phyloP scores from a whole-genome alignment of 2,329 filamentous ascomycete genomes.

The Lasiodiplodia hormozganensis region DNA sequence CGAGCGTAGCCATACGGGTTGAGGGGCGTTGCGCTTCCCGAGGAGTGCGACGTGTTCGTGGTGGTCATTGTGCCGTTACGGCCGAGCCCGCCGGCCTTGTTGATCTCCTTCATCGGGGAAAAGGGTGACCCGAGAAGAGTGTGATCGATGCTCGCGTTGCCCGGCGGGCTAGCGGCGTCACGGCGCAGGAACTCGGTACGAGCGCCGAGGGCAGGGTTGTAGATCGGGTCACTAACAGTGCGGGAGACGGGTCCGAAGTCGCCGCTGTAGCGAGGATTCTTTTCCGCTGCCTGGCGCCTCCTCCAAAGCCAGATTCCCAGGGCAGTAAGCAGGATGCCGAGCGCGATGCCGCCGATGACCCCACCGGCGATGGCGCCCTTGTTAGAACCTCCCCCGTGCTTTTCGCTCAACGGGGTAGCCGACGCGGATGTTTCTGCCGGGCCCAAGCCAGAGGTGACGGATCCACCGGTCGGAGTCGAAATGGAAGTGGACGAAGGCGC shows the following conservation, averaged over 20 bases:
- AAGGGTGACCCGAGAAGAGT: conserved; percentile 39
- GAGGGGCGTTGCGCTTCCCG: conserved; percentile 17
- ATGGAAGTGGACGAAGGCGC: conserved; percentile 22
- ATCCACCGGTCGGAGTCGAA: conserved; percentile 15
- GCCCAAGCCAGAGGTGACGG: conserved; percentile 8
- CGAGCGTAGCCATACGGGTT: conserved; percentile 21
- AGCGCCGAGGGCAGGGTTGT: conserved; percentile 43
- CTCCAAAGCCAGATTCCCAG: conserved; percentile 44
- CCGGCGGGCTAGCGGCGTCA: conserved; percentile 38
- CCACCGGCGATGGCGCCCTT: conserved; percentile 46
- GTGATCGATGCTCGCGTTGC: conserved; percentile 39
- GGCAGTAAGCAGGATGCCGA: conserved; percentile 43
- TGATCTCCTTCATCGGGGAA: conserved; percentile 26
- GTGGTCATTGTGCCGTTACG: conserved; percentile 37
- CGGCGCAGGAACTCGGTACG: conserved; percentile 47
- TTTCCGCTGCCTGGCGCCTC: conserved; percentile 38
- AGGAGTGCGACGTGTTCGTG: conserved; percentile 5
- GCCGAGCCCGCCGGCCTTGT: conserved; percentile 36
- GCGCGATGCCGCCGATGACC: conserved; percentile 46
- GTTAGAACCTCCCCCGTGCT: conserved; percentile 15
- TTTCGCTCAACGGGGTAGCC: conserved; percentile 35
- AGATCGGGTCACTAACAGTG: conserved; percentile 49
- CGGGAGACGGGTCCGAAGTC: conserved; percentile 48
- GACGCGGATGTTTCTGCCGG: conserved; percentile 34
- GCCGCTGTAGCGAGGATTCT: conserved; percentile 43